Evolutionary conservation across 2,329 filamentous ascomycete genomes (phyloP).

Genomic region (Hirsutella rhossiliensis): DNA sequence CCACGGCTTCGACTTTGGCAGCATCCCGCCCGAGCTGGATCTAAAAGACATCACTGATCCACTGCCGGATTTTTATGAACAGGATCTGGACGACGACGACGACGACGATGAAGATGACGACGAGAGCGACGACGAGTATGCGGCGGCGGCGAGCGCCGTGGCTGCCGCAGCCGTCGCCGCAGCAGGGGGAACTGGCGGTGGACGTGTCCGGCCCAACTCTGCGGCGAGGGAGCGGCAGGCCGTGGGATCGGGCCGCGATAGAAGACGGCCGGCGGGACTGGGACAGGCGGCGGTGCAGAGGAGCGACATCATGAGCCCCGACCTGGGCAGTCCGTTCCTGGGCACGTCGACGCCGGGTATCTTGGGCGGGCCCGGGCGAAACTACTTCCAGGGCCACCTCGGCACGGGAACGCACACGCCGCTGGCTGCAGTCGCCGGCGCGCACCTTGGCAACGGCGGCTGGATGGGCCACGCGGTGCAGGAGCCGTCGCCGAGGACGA

Average conservation of each 20-base stretch:
- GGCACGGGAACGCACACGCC: slow-evolving; percentile 69
- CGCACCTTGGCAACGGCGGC: slow-evolving; percentile 27
- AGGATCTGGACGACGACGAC: slow-evolving; percentile 47
- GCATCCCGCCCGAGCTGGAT: slow-evolving; percentile 69
- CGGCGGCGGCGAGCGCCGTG: background rate
- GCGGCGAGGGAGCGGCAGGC: background rate
- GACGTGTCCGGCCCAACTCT: background rate
- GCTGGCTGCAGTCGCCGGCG: slow-evolving; percentile 66
- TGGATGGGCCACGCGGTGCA: slow-evolving; percentile 17
- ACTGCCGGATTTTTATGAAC: slow-evolving; percentile 90
- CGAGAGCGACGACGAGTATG: slow-evolving; percentile 20
- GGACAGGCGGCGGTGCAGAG: slow-evolving; percentile 21
- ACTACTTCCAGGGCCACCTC: slow-evolving; percentile 73
- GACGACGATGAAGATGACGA: slow-evolving; percentile 24
- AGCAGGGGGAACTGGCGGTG: background rate
- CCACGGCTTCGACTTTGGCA: slow-evolving; percentile 87
- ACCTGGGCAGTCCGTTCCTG: slow-evolving; percentile 44
- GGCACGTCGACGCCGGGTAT: slow-evolving; percentile 50
- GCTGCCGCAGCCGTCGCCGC: background rate
- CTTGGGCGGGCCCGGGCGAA: slow-evolving; percentile 62
- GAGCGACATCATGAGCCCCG: slow-evolving; percentile 19
- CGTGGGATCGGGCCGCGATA: background rate
- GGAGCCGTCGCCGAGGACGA: slow-evolving; percentile 4
- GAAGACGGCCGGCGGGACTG: slow-evolving; percentile 12
- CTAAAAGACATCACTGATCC: slow-evolving; percentile 97